Evolutionary conservation across 2,329 filamentous ascomycete species (phyloP), one percentile per base, ranked within the genome.

Genomic region (Colletotrichum somersetense): DNA sequence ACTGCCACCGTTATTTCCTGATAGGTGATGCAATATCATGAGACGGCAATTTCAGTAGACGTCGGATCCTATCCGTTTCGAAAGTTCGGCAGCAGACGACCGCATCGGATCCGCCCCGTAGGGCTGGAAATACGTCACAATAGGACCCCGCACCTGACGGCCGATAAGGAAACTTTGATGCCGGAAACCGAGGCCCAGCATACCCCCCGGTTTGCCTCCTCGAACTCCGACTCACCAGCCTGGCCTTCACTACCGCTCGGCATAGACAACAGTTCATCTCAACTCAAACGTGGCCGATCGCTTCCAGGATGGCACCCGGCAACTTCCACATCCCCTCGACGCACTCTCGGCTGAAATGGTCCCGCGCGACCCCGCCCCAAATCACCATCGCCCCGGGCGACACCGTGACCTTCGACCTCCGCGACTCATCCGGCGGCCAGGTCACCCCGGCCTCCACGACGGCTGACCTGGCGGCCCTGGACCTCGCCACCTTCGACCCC

Each of bases 351-450:
- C 77, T 85, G 35, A 85, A 84, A 77, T 88, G 86, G 86, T 85
- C 84, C 66, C 83, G 83, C 66, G 78, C 82, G 53, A 79, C 86
- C 50, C 67, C 80, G 1, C 86, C 86, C 2, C 82, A 82, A 33
- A 77, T 86, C 56, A 85, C 82, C 1, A 80, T 88, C 67, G 78
- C 83, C 14, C 87, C 86, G 0, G 86, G 86, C 14, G 77, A 83
- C 26, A 81, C 81, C 18, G 78, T 88, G 63, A 82, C 82, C 33
- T 87, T 88, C 73, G 84, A 86, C 75, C 80, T 86, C 35, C 81
- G 83, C 26, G 86, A 88, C 74, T 86, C 85, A 56, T 85, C 84
- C 73, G 84, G 86, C 76, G 86, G 86, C 71, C 85, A 87, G 76
- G 82, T 88, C 72, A 82, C 81, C 6, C 79, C 81, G 8, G 77